Evolutionary conservation across 73 alveolate genomes (phyloP).

Genomic region (Paramecium octaurelia): DNA sequence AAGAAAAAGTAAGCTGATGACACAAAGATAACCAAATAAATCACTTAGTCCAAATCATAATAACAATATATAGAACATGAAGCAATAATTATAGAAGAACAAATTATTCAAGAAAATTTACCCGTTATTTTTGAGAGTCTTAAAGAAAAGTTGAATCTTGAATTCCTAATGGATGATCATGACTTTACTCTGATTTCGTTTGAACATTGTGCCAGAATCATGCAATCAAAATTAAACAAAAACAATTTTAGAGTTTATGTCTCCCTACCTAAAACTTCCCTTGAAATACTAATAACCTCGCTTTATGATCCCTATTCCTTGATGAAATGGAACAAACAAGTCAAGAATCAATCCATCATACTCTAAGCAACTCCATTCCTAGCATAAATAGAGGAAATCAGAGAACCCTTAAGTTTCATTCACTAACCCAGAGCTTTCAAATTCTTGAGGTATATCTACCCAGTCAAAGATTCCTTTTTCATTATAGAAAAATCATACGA

Average conservation of each 20-base stretch:
- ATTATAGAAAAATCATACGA: slow-evolving; percentile 9
- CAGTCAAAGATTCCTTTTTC: background rate
- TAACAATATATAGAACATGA: background rate
- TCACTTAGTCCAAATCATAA: background rate
- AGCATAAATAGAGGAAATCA: slow-evolving; percentile 8
- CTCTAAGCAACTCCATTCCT: background rate
- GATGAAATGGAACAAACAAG: slow-evolving; percentile 1
- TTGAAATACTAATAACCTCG: background rate
- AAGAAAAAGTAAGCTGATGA: background rate
- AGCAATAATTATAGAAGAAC: background rate
- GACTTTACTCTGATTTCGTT: background rate
- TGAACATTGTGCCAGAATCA: slow-evolving; percentile 30
- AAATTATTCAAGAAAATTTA: background rate
- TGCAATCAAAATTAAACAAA: slow-evolving; percentile 10
- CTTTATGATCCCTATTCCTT: background rate
- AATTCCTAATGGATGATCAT: background rate
- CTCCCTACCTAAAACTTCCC: background rate
- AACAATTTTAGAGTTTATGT: slow-evolving; percentile 4
- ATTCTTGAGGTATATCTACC: background rate
- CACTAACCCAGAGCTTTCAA: background rate
- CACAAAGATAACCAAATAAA: background rate
- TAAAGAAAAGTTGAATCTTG: background rate
- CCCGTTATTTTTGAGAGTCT: background rate
- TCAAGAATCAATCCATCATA: background rate
- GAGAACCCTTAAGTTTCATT: background rate